Evolutionary conservation across 2,329 filamentous ascomycete genomes (phyloP).

Genomic region (Trichophyton verrucosum): DNA sequence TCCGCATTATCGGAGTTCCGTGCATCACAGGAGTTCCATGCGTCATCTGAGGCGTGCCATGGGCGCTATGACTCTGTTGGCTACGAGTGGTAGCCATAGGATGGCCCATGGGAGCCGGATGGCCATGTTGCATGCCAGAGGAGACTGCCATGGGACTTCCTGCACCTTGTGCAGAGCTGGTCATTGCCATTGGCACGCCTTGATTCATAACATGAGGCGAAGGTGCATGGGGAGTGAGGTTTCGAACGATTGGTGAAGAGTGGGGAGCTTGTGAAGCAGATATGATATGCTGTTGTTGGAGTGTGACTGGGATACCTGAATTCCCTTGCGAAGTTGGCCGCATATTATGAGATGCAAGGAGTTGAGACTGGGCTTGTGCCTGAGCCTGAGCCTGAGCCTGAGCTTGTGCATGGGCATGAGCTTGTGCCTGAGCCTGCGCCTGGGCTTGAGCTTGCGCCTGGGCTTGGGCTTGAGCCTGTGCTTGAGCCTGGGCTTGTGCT

Average conservation of each 20-base stretch:
- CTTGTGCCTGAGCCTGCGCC: background rate
- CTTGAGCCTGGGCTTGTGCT: slow-evolving; percentile 30
- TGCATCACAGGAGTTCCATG: slow-evolving; percentile 37
- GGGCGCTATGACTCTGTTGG: slow-evolving; percentile 35
- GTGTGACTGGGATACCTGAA: slow-evolving; percentile 16
- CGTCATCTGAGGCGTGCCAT: slow-evolving; percentile 38
- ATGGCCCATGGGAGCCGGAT: slow-evolving; percentile 34
- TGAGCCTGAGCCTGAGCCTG: slow-evolving; percentile 9
- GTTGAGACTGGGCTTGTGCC: slow-evolving; percentile 10
- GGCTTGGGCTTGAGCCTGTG: slow-evolving; percentile 6
- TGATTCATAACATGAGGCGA: slow-evolving; percentile 31
- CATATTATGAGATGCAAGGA: slow-evolving; percentile 37
- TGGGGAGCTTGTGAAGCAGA: slow-evolving; percentile 30
- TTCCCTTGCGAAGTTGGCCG: slow-evolving; percentile 39
- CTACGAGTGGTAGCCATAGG: slow-evolving; percentile 35
- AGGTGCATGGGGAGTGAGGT: slow-evolving; percentile 36
- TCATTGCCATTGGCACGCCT: slow-evolving; percentile 34
- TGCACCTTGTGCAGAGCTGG: slow-evolving; percentile 33
- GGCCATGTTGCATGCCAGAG: slow-evolving; percentile 36
- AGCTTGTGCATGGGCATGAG: background rate
- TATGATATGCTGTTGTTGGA: slow-evolving; percentile 24
- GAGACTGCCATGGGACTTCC: slow-evolving; percentile 36
- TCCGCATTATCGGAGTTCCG: slow-evolving; percentile 37
- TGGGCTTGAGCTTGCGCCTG: slow-evolving; percentile 7
- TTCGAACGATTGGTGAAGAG: slow-evolving; percentile 37